Evolutionary conservation across 1,139 yeast species (phyloP).

Genomic region (Protomyces arabidopsidicola): DNA sequence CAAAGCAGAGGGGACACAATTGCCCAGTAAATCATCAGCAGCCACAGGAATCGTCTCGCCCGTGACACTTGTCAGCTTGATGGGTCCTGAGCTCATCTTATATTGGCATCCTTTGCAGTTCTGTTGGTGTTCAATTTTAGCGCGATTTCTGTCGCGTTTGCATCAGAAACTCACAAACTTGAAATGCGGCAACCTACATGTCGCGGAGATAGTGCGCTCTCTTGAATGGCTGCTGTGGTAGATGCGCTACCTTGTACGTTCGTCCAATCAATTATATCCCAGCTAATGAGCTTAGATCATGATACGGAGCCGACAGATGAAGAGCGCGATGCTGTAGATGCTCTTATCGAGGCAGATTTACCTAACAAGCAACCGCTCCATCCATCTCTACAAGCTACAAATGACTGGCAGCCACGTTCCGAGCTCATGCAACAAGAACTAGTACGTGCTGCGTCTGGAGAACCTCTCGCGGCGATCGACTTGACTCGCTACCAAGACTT

Average conservation of each 20-base stretch:
- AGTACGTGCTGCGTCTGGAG: slow-evolving; percentile 4
- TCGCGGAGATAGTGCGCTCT: neutral
- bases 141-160: too few relatives aligned
- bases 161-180: neutral
- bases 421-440: slow-evolving; percentile 8
- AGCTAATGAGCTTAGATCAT: neutral
- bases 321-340: slow-evolving; percentile 20
- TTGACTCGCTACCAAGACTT: slow-evolving; percentile 13
- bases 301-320: slow-evolving; percentile 16
- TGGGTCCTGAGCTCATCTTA: neutral
- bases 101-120: neutral
- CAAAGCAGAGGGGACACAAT: neutral
- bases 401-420: slow-evolving; percentile 6
- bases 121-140: too few relatives aligned
- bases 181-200: neutral
- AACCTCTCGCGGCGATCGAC: slow-evolving; percentile 14
- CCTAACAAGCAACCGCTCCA: slow-evolving; percentile 13
- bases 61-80: neutral
- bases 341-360: slow-evolving; percentile 9
- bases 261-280: neutral
- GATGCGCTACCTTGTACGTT: neutral
- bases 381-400: slow-evolving; percentile 9
- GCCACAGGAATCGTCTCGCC: neutral
- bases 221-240: neutral
- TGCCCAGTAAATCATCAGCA: neutral